These are phyloP conservation scores for Curvularia verruculosa DNA, from an alignment of 2,329 filamentous ascomycete species.

Conservation along the genomic window DNA sequence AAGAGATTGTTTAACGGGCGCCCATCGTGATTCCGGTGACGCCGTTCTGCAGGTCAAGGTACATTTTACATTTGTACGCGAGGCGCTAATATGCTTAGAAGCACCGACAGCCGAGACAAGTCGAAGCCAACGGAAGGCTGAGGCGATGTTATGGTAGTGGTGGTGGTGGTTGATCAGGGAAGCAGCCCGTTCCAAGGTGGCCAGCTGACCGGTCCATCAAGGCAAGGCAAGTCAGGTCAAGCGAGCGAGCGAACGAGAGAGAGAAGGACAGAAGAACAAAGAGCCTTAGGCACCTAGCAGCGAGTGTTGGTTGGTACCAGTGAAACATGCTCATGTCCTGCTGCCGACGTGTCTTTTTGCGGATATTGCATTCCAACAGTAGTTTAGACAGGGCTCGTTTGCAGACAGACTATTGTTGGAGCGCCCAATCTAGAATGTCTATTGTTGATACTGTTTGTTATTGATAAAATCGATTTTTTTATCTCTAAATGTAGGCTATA, in stretches of 20 bases:
- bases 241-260: background rate
- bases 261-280: conserved; percentile 7
- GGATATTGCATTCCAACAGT: conserved; percentile 17
- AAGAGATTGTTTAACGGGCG: conserved; percentile 27
- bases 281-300: conserved; percentile 7
- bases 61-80: conserved; percentile 14
- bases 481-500: background rate
- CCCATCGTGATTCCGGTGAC: conserved; percentile 28
- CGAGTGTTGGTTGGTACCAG: conserved; percentile 16
- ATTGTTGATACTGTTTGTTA: background rate
- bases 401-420: conserved; percentile 14
- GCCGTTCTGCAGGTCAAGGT: conserved; percentile 17
- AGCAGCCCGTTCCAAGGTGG: conserved; percentile 19
- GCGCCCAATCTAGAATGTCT: background rate
- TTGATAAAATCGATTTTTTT: too few relatives aligned
- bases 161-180: conserved; percentile 20
- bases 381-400: background rate
- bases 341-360: conserved; percentile 21
- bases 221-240: conserved; percentile 10
- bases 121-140: conserved; percentile 21
- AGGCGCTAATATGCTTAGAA: conserved; percentile 10
- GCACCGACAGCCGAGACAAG: conserved; percentile 20
- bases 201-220: conserved; percentile 26
- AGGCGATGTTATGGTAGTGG: conserved; percentile 11
- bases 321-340: conserved; percentile 23